Evolutionary conservation across 768 basidiomycete species (phyloP).

Genomic region (Psilocybe cubensis): DNA sequence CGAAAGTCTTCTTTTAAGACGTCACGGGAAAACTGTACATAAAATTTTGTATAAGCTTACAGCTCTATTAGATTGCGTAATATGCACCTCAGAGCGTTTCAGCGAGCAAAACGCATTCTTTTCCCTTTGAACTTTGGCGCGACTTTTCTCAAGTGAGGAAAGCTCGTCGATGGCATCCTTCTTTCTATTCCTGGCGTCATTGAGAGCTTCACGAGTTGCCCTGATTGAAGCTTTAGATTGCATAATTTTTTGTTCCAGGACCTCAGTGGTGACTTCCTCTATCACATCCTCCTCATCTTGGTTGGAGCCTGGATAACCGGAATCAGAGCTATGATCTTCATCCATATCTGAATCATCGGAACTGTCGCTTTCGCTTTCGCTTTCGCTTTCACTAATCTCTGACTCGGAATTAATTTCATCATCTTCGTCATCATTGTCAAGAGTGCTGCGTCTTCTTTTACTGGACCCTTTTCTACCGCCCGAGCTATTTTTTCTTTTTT

Average conservation of each 20-base stretch:
- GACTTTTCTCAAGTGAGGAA: conserved; percentile 43
- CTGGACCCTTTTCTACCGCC: conserved; percentile 42
- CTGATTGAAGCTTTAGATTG: conserved; percentile 45
- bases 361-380: conserved; percentile 30
- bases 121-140: conserved; percentile 51
- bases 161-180: conserved; percentile 37
- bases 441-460: conserved; percentile 45
- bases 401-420: conserved; percentile 32
- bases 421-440: conserved; percentile 40
- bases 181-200: conserved; percentile 37
- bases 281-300: conserved; percentile 34
- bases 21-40: conserved; percentile 52
- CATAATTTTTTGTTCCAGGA: conserved; percentile 47
- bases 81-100: conserved; percentile 55
- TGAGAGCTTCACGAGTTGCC: conserved; percentile 37
- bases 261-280: conserved; percentile 48
- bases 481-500: conserved; percentile 54
- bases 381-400: conserved; percentile 26
- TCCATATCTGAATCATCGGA: conserved; percentile 27
- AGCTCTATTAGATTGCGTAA: neutral
- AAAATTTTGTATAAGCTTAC: conserved; percentile 2
- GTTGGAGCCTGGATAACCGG: conserved; percentile 23
- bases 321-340: conserved; percentile 29
- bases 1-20: conserved; percentile 65
- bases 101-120: conserved; percentile 67